Evolutionary conservation across 2,329 filamentous ascomycete species (phyloP).

Genomic region (Zalaria sp.): DNA sequence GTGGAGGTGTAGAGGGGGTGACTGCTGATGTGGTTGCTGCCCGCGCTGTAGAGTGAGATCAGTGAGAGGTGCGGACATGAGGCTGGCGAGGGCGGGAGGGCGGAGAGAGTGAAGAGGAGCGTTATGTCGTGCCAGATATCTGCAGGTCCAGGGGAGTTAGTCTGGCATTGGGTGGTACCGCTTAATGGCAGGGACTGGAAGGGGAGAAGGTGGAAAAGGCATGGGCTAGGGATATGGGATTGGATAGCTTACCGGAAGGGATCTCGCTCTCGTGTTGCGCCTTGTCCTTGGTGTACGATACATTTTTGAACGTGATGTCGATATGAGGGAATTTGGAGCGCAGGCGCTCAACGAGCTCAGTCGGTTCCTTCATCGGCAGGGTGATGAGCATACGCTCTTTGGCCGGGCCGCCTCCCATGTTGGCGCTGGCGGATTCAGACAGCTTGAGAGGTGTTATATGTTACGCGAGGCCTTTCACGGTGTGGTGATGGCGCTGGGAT

Average conservation of each 20-base stretch:
- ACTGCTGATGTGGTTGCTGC: conserved; percentile 39
- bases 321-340: conserved; percentile 30
- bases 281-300: conserved; percentile 11
- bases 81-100: conserved; percentile 24
- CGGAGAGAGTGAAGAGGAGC: conserved; percentile 33
- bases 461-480: no score
- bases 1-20: conserved; percentile 39
- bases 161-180: conserved; percentile 4
- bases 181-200: conserved; percentile 4
- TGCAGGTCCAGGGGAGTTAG: conserved; percentile 6
- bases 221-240: no score
- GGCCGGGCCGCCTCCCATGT: conserved; percentile 21
- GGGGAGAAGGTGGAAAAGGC: not conserved
- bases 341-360: conserved; percentile 21
- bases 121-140: conserved; percentile 28
- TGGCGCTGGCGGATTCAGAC: conserved; percentile 3
- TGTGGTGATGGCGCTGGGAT: no score
- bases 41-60: conserved; percentile 44
- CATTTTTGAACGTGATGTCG: conserved; percentile 26
- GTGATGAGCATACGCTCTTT: conserved; percentile 18
- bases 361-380: conserved; percentile 22
- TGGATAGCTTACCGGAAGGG: conserved; percentile 1
- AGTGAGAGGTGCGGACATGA: conserved; percentile 28
- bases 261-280: conserved; percentile 1
- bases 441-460: no score